Percentiles rank a stretch among this genome's conserved stretches.
Conservation (phyloP, 202 grass and related monocot genomes). For the Setaria italica region DNA sequence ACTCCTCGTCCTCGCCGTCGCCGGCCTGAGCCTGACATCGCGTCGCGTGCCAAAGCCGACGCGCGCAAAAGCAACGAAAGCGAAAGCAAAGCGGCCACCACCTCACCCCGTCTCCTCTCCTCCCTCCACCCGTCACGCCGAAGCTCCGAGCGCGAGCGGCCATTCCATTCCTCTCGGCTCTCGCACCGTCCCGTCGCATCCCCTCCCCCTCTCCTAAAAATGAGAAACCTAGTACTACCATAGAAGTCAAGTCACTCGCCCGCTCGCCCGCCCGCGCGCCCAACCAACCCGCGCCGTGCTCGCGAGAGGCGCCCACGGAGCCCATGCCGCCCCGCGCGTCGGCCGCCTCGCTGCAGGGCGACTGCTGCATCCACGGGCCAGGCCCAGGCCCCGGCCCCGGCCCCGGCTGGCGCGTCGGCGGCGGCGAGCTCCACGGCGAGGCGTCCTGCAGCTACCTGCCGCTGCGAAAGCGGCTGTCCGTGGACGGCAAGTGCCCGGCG, state of each 20-base stretch:
- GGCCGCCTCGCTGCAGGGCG: conserved; percentile 21
- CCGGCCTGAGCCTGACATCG: conserved; percentile 46
- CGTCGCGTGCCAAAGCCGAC: conserved; percentile 62
- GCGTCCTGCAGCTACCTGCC: conserved; percentile 53
- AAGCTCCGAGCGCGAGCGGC: conserved; percentile 41
- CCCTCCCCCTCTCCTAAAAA: conserved; percentile 28
- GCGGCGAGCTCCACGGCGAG: neutral
- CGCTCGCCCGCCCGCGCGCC: neutral
- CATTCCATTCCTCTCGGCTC: neutral
- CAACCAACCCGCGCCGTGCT: neutral
- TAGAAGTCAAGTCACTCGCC: conserved; percentile 20
- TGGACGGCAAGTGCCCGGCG: conserved; percentile 52
- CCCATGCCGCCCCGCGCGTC: conserved; percentile 49
- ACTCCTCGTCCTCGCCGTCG: neutral
- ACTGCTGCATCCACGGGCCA: conserved; percentile 46
- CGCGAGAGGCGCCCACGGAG: conserved; percentile 17
- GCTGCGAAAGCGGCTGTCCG: conserved; percentile 57
- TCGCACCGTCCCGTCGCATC: conserved; percentile 14
- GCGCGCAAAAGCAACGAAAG: conserved; percentile 64
- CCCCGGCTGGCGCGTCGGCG: neutral
- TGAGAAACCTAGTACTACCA: conserved; percentile 55
- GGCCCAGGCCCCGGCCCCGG: neutral
- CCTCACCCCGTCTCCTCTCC: neutral
- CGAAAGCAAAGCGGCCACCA: conserved; percentile 50
- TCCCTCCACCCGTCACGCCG: conserved; percentile 24